phyloP scores from a whole-genome alignment of 257 asterid species.

The Linderniella brevidens region DNA sequence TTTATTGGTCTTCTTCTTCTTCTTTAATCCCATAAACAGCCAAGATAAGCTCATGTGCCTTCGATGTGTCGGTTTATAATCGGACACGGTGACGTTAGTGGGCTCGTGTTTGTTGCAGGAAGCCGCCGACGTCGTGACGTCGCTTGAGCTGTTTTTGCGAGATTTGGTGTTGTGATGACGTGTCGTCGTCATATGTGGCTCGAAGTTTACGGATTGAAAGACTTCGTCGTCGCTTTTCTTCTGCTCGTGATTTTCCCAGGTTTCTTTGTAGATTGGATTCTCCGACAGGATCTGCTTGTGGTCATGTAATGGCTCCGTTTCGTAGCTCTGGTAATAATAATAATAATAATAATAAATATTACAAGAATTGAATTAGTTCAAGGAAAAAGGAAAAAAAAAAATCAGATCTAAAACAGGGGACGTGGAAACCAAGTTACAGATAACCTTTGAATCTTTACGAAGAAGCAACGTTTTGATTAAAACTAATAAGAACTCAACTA shows the following conservation, averaged over 20 bases:
- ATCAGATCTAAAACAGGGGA: not conserved
- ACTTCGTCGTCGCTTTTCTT: constrained; percentile 20
- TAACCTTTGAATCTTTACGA: too few relatives aligned
- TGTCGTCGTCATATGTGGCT: constrained; percentile 25
- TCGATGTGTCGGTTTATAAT: constrained; percentile 36
- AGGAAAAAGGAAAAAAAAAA: not conserved
- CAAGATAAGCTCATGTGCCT: constrained; percentile 34
- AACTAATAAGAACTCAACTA: not conserved
- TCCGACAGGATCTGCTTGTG: constrained; percentile 31
- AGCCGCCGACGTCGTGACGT: constrained; percentile 23
- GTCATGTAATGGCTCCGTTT: constrained; percentile 42
- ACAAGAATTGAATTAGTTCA: constrained; percentile 4
- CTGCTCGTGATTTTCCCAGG: constrained; percentile 27
- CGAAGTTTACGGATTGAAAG: constrained; percentile 13
- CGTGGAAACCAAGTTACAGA: not conserved
- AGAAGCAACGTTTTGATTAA: too few relatives aligned
- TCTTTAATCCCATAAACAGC: constrained; percentile 52
- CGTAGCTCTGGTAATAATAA: constrained; percentile 38
- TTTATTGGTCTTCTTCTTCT: constrained; percentile 40
- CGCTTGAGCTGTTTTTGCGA: constrained; percentile 39
- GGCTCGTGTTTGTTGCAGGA: constrained; percentile 45
- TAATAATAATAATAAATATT: too few relatives aligned
- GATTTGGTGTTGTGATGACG: constrained; percentile 22
- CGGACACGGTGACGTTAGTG: constrained; percentile 29
- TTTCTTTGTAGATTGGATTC: constrained; percentile 28